Evolutionary conservation across 2,329 filamentous ascomycete genomes (phyloP).

Genomic region (Pleoardoris graminearum): DNA sequence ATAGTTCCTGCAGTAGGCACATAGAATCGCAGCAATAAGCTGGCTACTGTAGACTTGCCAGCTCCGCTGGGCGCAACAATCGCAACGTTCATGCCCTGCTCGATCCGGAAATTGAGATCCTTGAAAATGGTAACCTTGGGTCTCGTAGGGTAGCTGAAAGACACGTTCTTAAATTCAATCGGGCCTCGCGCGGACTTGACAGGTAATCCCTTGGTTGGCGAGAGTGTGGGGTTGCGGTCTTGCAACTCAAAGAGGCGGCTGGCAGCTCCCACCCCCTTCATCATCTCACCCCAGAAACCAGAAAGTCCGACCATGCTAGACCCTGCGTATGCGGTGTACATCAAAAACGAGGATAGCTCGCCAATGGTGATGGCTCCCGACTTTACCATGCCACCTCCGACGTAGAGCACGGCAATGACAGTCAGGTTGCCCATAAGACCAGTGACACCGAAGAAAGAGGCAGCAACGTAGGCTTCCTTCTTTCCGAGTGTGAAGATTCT

Average conservation of each 20-base stretch:
- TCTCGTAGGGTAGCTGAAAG: conserved; percentile 90
- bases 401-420: conserved; percentile 84
- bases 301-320: conserved; percentile 92
- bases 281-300: conserved; percentile 95
- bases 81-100: conserved; percentile 90
- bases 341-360: conserved; percentile 93
- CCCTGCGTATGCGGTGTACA: conserved; percentile 89
- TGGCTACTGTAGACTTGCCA: conserved; percentile 93
- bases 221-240: conserved; percentile 83
- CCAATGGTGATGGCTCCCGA: conserved; percentile 84
- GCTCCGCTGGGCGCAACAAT: conserved; percentile 96
- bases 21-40: conserved; percentile 90
- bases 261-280: conserved; percentile 98
- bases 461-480: conserved; percentile 83
- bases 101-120: conserved; percentile 85
- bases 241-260: conserved; percentile 94
- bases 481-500: conserved; percentile 90
- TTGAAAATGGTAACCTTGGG: conserved; percentile 92
- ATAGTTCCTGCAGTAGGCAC: conserved; percentile 77
- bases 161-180: conserved; percentile 84
- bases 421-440: conserved; percentile 97
- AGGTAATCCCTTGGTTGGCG: conserved; percentile 77
- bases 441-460: conserved; percentile 84
- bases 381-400: conserved; percentile 88
- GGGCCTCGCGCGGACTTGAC: conserved; percentile 84